Evolutionary conservation across 257 asterid species (phyloP).

Genomic region (Galeopsis tetrahit): DNA sequence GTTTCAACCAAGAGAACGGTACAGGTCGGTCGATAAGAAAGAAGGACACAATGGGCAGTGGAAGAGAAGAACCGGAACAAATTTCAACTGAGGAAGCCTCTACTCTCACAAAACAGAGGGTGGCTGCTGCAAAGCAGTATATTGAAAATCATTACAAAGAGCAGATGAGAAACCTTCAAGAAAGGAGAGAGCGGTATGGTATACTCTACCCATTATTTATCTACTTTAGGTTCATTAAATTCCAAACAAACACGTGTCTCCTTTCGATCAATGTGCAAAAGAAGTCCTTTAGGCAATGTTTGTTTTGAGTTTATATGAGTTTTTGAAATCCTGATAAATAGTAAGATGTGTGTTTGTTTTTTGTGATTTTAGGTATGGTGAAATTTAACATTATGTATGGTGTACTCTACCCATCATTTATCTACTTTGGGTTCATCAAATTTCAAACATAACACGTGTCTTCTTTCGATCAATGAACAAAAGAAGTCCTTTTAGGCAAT

Average conservation of each 20-base stretch:
- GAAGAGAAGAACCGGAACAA: constrained; percentile 64
- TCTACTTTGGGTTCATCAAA: not conserved
- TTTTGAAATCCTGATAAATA: no score
- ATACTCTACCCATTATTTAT: constrained; percentile 18
- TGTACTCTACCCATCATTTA: constrained; percentile 15
- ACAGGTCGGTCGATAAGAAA: constrained; percentile 63
- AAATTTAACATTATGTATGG: constrained; percentile 39
- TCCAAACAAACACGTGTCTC: no score
- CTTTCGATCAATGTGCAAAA: no score
- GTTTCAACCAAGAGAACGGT: constrained; percentile 78
- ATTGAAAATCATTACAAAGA: constrained; percentile 98
- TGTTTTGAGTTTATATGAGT: no score
- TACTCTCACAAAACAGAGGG: constrained; percentile 86
- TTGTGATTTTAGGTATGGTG: no score
- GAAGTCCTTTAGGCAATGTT: no score
- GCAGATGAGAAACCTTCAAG: constrained; percentile 92
- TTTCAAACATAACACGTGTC: no score
- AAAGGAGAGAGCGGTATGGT: constrained; percentile 87
- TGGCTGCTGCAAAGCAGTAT: constrained; percentile 95
- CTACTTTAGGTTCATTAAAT: not conserved
- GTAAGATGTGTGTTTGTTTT: no score
- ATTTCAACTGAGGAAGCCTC: constrained; percentile 86
- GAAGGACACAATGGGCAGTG: constrained; percentile 71
- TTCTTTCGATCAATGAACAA: no score
- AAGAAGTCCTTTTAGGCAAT: no score